Conservation (phyloP, 768 basidiomycete species). For the Tephrocybe sp. region DNA sequence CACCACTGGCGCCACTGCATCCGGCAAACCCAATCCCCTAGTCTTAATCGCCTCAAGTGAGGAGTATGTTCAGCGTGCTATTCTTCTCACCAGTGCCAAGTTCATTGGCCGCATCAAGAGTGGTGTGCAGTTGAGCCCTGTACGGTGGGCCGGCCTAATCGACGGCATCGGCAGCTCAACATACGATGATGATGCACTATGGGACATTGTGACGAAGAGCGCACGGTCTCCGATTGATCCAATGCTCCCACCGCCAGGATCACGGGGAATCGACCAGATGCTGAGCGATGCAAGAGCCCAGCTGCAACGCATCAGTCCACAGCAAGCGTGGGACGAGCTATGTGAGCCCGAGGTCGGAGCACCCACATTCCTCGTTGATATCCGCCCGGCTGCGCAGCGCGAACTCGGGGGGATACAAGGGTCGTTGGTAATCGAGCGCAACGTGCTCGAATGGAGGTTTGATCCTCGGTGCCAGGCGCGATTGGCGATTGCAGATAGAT, state of each 20-base stretch:
- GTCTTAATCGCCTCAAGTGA: slow-evolving; percentile 58
- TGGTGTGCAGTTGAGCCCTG: background rate
- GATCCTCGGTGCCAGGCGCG: slow-evolving; percentile 65
- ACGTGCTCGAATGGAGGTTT: slow-evolving; percentile 78
- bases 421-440: slow-evolving; percentile 73
- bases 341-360: slow-evolving; percentile 49
- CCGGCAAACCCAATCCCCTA: slow-evolving; percentile 38
- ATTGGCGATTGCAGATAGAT: slow-evolving; percentile 68
- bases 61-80: slow-evolving; percentile 63
- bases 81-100: slow-evolving; percentile 64
- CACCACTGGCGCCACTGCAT: slow-evolving; percentile 39
- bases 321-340: slow-evolving; percentile 61
- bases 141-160: slow-evolving; percentile 46
- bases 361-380: slow-evolving; percentile 77
- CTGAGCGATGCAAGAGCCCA: slow-evolving; percentile 59
- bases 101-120: slow-evolving; percentile 49
- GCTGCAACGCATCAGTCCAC: slow-evolving; percentile 62
- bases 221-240: slow-evolving; percentile 61
- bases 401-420: slow-evolving; percentile 63
- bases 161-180: slow-evolving; percentile 51
- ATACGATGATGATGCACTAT: slow-evolving; percentile 66
- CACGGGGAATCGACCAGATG: slow-evolving; percentile 56
- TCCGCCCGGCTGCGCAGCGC: slow-evolving; percentile 65
- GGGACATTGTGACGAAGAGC: slow-evolving; percentile 70
- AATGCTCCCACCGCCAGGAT: slow-evolving; percentile 61